Base-by-base conservation (phyloP, 2,329 filamentous ascomycete genomes). In the Fusarium continuum region DNA sequence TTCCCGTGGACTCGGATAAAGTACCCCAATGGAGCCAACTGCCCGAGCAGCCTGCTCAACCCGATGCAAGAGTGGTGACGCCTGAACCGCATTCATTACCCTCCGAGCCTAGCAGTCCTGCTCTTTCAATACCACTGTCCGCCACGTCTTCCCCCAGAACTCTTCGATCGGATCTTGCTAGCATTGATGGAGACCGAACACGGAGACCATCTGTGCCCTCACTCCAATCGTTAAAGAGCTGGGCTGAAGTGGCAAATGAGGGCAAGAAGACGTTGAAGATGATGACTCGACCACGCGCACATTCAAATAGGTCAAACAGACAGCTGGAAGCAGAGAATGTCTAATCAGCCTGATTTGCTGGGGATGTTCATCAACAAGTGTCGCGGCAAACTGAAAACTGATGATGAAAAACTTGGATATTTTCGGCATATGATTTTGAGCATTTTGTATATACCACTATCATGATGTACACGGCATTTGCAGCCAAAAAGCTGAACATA, bases 191-290 rank as follows among this genome's bases (percentile, higher is more conserved):
- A 7, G 55, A 71, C 20, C 35, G 47, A 19, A 64, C 55, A 28
- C 55, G 52, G 2, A 46, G 64, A 14, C 69, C 67, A 11, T 53
- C 45, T 23, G 64, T 75, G 6, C 76, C 77, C 10, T 68, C 76
- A 5, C 53, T 79, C 25, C 75, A 74, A 19, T 66, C 75, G 10
- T 65, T 70, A 35, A 75, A 73, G 69, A 79, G 77, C 49, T 80
- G 77, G 78, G 78, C 78, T 9, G 78, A 79, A 55, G 75, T 79
- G 5, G 77, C 75, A 11, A 70, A 67, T 13, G 59, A 68, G n/a
- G 69, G 70, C 4, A 67, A 67, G 49, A 61, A 19, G 26, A 55
- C 41, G 1, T 13, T 62, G 17, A 55, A 55, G 8, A 43, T 55
- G 55, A 36, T 40, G 3, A 39, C 44, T 35, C 55, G 65, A 50